phyloP scores from a whole-genome alignment of 257 asterid species.

The Forsythia viridissima region DNA sequence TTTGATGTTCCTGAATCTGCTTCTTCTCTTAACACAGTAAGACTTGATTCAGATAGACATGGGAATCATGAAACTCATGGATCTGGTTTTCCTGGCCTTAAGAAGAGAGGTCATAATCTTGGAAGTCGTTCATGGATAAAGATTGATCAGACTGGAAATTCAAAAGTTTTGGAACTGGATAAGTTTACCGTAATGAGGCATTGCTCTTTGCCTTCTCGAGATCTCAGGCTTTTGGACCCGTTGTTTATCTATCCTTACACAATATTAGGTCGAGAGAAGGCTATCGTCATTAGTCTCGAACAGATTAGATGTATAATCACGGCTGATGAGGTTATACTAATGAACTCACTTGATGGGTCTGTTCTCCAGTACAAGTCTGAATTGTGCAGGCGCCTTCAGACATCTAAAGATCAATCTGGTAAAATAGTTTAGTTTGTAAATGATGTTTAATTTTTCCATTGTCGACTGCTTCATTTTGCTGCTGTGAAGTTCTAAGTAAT shows the following conservation, averaged over 20 bases:
- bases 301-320: slow-evolving; percentile 96
- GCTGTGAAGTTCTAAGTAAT: background rate
- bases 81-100: slow-evolving; percentile 60
- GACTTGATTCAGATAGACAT: slow-evolving; percentile 35
- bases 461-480: slow-evolving; percentile 1
- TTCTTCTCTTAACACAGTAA: slow-evolving; percentile 35
- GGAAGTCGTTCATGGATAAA: slow-evolving; percentile 94
- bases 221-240: slow-evolving; percentile 97
- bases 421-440: slow-evolving; percentile 25
- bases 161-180: slow-evolving; percentile 79
- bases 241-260: slow-evolving; percentile 85
- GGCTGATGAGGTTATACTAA: slow-evolving; percentile 93
- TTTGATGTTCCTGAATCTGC: slow-evolving; percentile 38
- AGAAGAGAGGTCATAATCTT: slow-evolving; percentile 86
- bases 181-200: slow-evolving; percentile 83
- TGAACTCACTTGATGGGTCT: slow-evolving; percentile 83
- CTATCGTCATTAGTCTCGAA: slow-evolving; percentile 92
- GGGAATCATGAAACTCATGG: slow-evolving; percentile 39
- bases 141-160: slow-evolving; percentile 76
- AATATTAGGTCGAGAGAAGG: slow-evolving; percentile 96
- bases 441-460: background rate
- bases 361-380: slow-evolving; percentile 82
- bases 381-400: slow-evolving; percentile 87
- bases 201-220: slow-evolving; percentile 95
- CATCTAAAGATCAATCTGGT: slow-evolving; percentile 80